phyloP scores from a whole-genome alignment of 352 stramenopile species.

The Globisporangium cystogenes region DNA sequence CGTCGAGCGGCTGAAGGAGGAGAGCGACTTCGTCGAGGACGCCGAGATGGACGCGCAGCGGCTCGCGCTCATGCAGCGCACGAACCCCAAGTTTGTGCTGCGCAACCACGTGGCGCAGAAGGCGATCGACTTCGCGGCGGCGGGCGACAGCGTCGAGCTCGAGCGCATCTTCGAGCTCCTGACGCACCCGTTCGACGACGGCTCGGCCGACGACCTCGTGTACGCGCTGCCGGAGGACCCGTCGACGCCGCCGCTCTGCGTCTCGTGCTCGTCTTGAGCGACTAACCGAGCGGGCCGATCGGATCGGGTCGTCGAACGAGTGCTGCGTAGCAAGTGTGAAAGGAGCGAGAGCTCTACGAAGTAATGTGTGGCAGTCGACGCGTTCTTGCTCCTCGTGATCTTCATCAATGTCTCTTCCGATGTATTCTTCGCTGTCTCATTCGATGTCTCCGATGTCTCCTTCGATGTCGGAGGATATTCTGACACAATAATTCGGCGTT shows the following conservation, averaged over 20 bases:
- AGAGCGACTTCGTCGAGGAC: conserved; percentile 31
- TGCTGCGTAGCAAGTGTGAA: too few relatives aligned
- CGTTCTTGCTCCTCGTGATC: neutral
- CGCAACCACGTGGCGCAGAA: conserved; percentile 89
- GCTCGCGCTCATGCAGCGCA: conserved; percentile 37
- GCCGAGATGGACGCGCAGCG: conserved; percentile 28
- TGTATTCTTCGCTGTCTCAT: too few relatives aligned
- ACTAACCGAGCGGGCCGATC: too few relatives aligned
- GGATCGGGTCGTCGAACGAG: too few relatives aligned
- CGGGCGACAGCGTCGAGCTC: conserved; percentile 60
- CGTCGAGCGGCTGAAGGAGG: conserved; percentile 31
- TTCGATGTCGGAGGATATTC: too few relatives aligned
- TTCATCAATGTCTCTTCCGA: too few relatives aligned
- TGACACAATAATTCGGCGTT: too few relatives aligned
- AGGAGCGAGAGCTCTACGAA: neutral
- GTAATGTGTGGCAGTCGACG: neutral
- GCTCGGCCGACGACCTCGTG: conserved; percentile 25
- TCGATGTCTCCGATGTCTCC: too few relatives aligned
- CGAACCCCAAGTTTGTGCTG: conserved; percentile 83
- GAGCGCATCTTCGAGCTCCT: conserved; percentile 69
- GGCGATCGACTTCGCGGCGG: conserved; percentile 75
- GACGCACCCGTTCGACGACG: conserved; percentile 63
- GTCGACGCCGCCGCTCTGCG: conserved; percentile 44
- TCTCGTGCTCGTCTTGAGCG: conserved; percentile 81
- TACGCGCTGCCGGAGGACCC: conserved; percentile 53